phyloP scores from a whole-genome alignment of 139 green algal species.

The Desmodesmus armatus region DNA sequence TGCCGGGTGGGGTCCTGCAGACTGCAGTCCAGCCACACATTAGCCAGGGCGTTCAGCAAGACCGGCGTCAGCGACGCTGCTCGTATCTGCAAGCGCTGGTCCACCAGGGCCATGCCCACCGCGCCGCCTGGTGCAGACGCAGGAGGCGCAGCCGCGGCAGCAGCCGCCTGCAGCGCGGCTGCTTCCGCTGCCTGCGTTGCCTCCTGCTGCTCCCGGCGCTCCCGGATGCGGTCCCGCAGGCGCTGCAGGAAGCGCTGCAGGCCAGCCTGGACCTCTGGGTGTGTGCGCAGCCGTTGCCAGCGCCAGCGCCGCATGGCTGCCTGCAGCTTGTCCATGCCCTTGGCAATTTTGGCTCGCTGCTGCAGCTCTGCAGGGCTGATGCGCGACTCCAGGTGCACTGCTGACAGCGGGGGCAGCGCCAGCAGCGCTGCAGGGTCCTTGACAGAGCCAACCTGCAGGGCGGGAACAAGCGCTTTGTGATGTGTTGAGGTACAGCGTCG shows the following conservation, averaged over 20 bases:
- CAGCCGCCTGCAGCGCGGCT: conserved; percentile 20
- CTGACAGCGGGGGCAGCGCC: not conserved
- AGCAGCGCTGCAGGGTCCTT: not conserved
- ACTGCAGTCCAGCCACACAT: not conserved
- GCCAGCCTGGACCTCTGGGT: not conserved
- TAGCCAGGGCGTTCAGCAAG: not conserved
- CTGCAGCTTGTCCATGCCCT: not conserved
- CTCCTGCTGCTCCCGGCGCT: not conserved
- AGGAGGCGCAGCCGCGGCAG: not conserved
- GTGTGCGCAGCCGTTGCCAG: not conserved
- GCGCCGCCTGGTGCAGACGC: not conserved
- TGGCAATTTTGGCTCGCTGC: conserved; percentile 1
- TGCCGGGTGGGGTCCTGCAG: not conserved
- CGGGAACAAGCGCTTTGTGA: not conserved
- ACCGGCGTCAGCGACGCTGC: too few relatives aligned
- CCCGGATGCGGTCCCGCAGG: not conserved
- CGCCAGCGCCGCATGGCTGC: not conserved
- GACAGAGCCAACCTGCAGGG: not conserved
- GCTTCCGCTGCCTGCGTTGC: conserved; percentile 15
- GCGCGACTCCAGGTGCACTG: not conserved
- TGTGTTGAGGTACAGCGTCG: not conserved
- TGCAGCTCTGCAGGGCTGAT: conserved; percentile 23
- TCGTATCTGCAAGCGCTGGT: too few relatives aligned
- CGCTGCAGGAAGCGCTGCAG: not conserved
- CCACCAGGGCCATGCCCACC: too few relatives aligned